These are phyloP conservation scores for Microascus cirrosus DNA, from an alignment of 2,329 filamentous ascomycete genomes.

Conservation along the genomic window DNA sequence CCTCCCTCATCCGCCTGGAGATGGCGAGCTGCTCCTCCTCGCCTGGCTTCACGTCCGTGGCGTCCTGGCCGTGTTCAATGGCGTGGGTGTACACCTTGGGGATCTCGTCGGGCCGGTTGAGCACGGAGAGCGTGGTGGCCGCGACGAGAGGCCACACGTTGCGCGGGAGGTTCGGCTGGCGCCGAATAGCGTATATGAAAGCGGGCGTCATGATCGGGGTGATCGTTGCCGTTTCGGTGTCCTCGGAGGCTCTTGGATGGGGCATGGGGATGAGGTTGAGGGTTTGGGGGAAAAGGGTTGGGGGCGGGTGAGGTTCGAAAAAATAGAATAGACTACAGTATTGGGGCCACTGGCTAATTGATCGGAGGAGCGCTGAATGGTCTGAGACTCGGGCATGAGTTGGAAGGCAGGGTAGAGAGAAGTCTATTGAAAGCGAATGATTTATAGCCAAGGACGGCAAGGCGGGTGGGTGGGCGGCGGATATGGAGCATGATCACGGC, in stretches of 20 bases:
- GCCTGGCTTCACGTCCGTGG: conserved; percentile 12
- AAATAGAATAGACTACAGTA: no score
- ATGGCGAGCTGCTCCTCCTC: conserved; percentile 28
- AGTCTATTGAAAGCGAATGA: no score
- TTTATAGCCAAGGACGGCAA: no score
- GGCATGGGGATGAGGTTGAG: background rate
- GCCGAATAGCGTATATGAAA: conserved; percentile 27
- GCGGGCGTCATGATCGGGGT: conserved; percentile 24
- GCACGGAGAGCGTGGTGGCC: conserved; percentile 29
- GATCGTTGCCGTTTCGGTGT: background rate
- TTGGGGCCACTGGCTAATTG: no score
- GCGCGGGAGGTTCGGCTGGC: conserved; percentile 26
- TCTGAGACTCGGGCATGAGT: no score
- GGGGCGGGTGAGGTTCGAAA: no score
- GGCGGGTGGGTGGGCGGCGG: no score
- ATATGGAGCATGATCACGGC: no score
- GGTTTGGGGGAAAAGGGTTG: background rate
- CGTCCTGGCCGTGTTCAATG: conserved; percentile 17
- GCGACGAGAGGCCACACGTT: conserved; percentile 38
- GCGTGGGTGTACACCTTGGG: conserved; percentile 29
- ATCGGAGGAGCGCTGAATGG: no score
- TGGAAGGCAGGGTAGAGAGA: no score
- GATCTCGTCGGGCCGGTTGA: conserved; percentile 39
- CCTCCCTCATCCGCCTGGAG: conserved; percentile 33
- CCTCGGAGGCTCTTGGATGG: background rate